These are phyloP conservation scores for Fusarium buharicum DNA, from an alignment of 2,329 filamentous ascomycete genomes.

Conservation along the genomic window DNA sequence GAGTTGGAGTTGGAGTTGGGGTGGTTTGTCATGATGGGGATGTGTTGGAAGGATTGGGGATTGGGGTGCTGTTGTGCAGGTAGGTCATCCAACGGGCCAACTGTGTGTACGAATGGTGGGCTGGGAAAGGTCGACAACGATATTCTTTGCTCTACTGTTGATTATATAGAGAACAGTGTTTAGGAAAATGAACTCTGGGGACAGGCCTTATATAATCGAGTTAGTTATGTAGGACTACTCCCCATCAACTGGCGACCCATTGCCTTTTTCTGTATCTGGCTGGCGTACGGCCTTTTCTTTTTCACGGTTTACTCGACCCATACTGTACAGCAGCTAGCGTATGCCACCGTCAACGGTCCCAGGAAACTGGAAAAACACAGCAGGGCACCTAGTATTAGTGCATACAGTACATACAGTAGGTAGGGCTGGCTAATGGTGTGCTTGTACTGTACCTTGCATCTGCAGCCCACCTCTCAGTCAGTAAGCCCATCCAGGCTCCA, in stretches of 20 bases:
- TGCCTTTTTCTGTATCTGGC: conserved; percentile 5
- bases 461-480: no score
- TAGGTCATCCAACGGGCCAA: neutral
- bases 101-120: neutral
- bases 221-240: neutral
- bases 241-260: neutral
- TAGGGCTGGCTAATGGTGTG: no score
- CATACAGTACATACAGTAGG: no score
- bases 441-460: neutral
- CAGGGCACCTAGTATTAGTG: neutral
- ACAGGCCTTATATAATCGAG: neutral
- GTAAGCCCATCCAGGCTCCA: conserved; percentile 4
- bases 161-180: neutral
- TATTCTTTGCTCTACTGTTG: neutral
- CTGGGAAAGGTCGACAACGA: neutral
- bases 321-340: neutral
- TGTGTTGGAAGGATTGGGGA: neutral
- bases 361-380: conserved; percentile 4
- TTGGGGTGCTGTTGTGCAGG: neutral
- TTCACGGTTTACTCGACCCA: neutral
- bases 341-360: no score
- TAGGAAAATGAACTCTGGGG: neutral
- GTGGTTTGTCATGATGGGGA: neutral
- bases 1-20: neutral
- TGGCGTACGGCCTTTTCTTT: neutral